Base-by-base conservation (phyloP, 2,329 filamentous ascomycete species). In the Sclerotinia minor region DNA sequence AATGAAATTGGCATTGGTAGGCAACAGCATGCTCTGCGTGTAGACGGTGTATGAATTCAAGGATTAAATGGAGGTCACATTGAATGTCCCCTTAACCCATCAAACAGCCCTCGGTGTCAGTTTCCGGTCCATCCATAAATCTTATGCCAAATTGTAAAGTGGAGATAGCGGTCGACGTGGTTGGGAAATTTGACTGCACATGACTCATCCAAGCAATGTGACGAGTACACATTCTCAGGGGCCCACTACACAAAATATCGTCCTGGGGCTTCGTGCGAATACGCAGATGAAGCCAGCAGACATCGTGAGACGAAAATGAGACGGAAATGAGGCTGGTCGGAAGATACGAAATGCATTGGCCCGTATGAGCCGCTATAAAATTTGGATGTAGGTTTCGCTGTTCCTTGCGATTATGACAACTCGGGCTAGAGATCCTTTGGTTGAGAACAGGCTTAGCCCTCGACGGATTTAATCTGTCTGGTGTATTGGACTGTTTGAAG, bases 291-390 rank as follows among this genome's bases (percentile, higher is more conserved):
- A 19, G 29, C n/a, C 8, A 38, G 21, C 5, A 35, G 29, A 26
- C 7, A 61, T 38, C 38, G 13, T 38, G 29, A 24, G 29, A 35
- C 32, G n/a, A 13, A 17, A 2, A 13, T 38, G 29, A 24, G 13
- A 35, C 32, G n/a, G 29, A 17, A 4, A 13, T 9, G 21, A 24
- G 45, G 29, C 29, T 50, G 45, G 7, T 50, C 38, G 45, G 32
- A 50, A 63, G 45, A 38, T 38, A 50, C 26, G 44, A 50, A 44
- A 63, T 38, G 29, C 59, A 38, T 63, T 61, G 7, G n/a, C 26
- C 58, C 44, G 29, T 19, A 49, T 50, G n/a, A 19, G 29, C 45
- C 7, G 44, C 26, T 49, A 11, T 9, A 7, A 49, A 35, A 21
- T 44, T 13, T 21, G 21, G n/a, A 49, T 5, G 13, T n/a, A 61